Percentiles rank a stretch among this genome's conserved stretches.
Conservation (phyloP, 2,329 filamentous ascomycete species). For the Trichoderma sp. region DNA sequence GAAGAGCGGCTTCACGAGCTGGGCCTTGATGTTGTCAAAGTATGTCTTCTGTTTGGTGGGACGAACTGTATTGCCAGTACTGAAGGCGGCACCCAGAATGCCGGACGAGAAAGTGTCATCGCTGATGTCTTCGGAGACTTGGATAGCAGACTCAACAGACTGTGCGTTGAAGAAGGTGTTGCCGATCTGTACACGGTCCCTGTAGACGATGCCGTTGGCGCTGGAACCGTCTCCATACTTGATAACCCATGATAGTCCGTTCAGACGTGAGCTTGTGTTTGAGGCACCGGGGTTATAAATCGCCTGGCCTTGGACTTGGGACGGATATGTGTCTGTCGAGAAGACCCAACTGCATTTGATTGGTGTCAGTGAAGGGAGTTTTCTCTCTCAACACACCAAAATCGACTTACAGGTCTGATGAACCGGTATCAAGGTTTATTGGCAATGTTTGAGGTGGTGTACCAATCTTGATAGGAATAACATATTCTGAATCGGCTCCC, state of each 20-base stretch:
- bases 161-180: slow-evolving; percentile 57
- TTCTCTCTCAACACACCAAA: neutral
- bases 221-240: slow-evolving; percentile 64
- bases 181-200: slow-evolving; percentile 62
- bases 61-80: slow-evolving; percentile 34
- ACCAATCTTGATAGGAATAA: slow-evolving; percentile 63
- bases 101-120: slow-evolving; percentile 37
- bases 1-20: slow-evolving; percentile 35
- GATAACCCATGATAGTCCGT: slow-evolving; percentile 53
- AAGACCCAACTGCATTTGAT: slow-evolving; percentile 62
- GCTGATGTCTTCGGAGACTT: slow-evolving; percentile 48
- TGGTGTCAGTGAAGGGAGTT: neutral
- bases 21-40: slow-evolving; percentile 35
- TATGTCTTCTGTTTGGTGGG: slow-evolving; percentile 36
- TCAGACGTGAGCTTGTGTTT: slow-evolving; percentile 42
- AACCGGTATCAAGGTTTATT: slow-evolving; percentile 67
- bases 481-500: slow-evolving; percentile 54
- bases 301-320: slow-evolving; percentile 50
- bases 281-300: slow-evolving; percentile 54
- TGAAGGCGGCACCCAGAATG: slow-evolving; percentile 37
- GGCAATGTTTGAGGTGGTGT: slow-evolving; percentile 55
- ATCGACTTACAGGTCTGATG: slow-evolving; percentile 46
- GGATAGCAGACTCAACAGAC: slow-evolving; percentile 63
- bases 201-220: slow-evolving; percentile 63
- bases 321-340: slow-evolving; percentile 53